Conservation (phyloP, 2,329 filamentous ascomycete genomes). For the Apiospora kogelbergensis region DNA sequence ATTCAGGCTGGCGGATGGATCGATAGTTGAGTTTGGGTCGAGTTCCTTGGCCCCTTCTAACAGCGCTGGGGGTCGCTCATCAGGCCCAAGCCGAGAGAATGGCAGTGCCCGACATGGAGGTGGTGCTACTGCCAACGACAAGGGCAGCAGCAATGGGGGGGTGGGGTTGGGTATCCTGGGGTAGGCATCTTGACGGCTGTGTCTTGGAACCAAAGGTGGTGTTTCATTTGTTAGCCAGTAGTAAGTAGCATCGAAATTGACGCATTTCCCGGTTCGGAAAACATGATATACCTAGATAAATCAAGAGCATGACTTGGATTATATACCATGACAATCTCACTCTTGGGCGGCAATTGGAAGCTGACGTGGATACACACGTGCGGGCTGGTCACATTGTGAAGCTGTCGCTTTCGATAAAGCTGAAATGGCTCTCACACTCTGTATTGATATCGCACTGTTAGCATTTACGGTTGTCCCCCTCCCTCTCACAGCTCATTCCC, state of each 20-base stretch:
- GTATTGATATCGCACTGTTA: too few species aligned
- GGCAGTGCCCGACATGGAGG: not conserved
- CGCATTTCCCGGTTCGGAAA: constrained; percentile 1
- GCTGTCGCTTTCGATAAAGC: not conserved
- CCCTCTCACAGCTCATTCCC: not conserved
- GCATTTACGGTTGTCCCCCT: too few species aligned
- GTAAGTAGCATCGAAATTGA: not conserved
- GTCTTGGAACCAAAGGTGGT: not conserved
- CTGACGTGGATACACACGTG: too few species aligned
- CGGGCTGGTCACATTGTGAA: not conserved
- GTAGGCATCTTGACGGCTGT: not conserved
- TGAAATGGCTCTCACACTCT: not conserved
- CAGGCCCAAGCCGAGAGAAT: not conserved
- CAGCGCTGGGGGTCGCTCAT: not conserved
- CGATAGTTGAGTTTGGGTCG: constrained; percentile 27
- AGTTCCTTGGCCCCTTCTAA: not conserved
- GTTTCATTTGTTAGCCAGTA: not conserved
- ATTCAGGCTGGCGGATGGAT: constrained; percentile 26
- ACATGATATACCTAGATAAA: not conserved
- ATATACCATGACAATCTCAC: not conserved
- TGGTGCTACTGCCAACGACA: not conserved
- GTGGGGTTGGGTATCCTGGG: not conserved
- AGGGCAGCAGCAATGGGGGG: not conserved
- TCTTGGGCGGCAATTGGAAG: not conserved
- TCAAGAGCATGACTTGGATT: not conserved